Percentiles rank a stretch among this genome's conserved stretches.
These are phyloP conservation scores for Scenedesmus sp. DNA, from an alignment of 163 green algal species.

Conservation along the genomic window DNA sequence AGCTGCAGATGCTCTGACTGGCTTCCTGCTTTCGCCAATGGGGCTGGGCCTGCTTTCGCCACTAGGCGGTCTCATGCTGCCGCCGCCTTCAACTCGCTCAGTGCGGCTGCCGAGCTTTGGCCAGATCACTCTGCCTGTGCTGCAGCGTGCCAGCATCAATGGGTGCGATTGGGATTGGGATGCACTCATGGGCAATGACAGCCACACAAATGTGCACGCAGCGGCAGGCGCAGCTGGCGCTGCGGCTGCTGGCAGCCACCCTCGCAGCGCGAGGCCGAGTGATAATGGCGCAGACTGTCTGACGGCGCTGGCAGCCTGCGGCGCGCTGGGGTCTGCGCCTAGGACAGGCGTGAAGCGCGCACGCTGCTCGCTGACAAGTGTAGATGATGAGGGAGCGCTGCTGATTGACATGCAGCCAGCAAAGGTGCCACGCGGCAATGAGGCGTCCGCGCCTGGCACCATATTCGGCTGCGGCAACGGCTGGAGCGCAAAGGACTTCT, in stretches of 20 bases:
- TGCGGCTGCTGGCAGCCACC: background rate
- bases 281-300: background rate
- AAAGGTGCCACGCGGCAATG: background rate
- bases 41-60: background rate
- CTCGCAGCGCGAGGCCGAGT: background rate
- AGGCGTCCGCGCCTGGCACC: background rate
- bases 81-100: background rate
- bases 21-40: conserved; percentile 21
- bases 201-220: background rate
- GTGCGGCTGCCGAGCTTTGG: conserved; percentile 35
- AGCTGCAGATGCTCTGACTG: background rate
- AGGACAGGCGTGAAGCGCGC: background rate
- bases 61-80: background rate
- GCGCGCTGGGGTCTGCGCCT: background rate
- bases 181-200: background rate
- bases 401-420: conserved; percentile 38
- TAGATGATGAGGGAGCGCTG: conserved; percentile 22
- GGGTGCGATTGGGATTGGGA: conserved; percentile 22
- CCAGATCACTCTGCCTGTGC: conserved; percentile 24
- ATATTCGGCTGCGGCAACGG: background rate
- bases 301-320: background rate
- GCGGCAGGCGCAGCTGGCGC: background rate
- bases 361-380: background rate
- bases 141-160: background rate
- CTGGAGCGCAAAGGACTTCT: background rate